Percentiles rank a stretch among this genome's conserved stretches.
Evolutionary conservation across 306 rosid species (phyloP).

Genomic region (Inga laurina): DNA sequence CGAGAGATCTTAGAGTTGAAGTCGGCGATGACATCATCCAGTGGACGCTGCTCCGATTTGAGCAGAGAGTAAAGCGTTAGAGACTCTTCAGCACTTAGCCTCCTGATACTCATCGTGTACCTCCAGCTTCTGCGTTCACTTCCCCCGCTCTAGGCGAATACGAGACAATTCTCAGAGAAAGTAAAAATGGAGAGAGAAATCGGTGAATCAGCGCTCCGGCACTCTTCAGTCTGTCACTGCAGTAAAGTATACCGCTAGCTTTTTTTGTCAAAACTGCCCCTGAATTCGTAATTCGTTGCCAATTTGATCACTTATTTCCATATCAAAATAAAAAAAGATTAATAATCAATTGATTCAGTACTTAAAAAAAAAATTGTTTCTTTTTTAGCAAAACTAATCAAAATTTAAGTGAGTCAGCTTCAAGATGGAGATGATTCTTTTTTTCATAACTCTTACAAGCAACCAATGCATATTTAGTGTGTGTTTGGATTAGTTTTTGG

Average conservation of each 20-base stretch:
- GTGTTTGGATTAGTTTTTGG: too few relatives aligned
- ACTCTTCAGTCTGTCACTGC: background rate
- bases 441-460: too few relatives aligned
- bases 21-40: slow-evolving; percentile 64
- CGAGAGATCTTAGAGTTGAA: slow-evolving; percentile 56
- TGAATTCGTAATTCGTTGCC: too few relatives aligned
- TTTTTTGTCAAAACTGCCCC: background rate
- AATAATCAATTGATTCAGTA: too few relatives aligned
- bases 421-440: too few relatives aligned
- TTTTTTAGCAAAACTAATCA: too few relatives aligned
- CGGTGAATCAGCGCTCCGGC: background rate
- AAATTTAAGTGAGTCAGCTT: too few relatives aligned
- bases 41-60: slow-evolving; percentile 61
- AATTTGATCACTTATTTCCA: too few relatives aligned
- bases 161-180: background rate
- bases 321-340: too few relatives aligned
- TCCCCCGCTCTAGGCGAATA: background rate
- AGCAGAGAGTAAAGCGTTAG: slow-evolving; percentile 51
- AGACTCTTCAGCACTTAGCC: slow-evolving; percentile 65
- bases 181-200: background rate
- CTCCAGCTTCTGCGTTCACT: background rate
- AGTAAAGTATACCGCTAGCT: background rate
- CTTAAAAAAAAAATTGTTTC: too few relatives aligned
- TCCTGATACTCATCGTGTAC: slow-evolving; percentile 46
- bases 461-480: too few relatives aligned